Percentiles rank a stretch among this genome's conserved stretches.
phyloP scores from a whole-genome alignment of 345 rosid species.

The Populus tremula region DNA sequence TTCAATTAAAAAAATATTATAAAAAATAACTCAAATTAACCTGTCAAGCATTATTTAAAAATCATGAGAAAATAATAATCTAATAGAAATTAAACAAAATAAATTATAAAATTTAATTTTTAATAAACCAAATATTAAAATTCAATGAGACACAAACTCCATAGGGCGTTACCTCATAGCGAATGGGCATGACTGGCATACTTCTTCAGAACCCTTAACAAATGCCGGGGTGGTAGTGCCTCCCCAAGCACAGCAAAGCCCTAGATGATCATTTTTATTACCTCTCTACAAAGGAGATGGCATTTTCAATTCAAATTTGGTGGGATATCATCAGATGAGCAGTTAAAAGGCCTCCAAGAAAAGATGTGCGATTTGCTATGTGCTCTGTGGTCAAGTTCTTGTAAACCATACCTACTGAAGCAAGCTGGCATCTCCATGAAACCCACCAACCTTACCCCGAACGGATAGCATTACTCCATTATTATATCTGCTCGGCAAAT shows the following conservation, averaged over 20 bases:
- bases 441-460: slow-evolving; percentile 10
- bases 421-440: slow-evolving; percentile 25
- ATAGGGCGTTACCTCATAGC: not conserved
- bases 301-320: slow-evolving; percentile 1
- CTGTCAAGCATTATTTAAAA: no score
- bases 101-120: rapidly evolving
- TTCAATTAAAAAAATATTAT: no score
- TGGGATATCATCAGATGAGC: slow-evolving; percentile 3
- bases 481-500: slow-evolving; percentile 1
- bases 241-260: not conserved
- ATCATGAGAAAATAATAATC: rapidly evolving
- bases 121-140: no score
- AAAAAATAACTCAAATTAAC: no score
- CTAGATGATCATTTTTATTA: not conserved
- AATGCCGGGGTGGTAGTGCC: not conserved
- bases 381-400: not conserved
- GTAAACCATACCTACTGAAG: not conserved
- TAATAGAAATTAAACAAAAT: no score
- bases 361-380: not conserved
- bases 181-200: not conserved
- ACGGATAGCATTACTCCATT: slow-evolving; percentile 14
- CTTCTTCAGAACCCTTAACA: not conserved
- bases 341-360: not conserved
- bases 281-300: not conserved
- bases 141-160: not conserved